Percentiles rank a stretch among this genome's conserved stretches.
These are phyloP conservation scores for Solanum rostratum DNA, from an alignment of 257 asterid species.

Conservation along the genomic window DNA sequence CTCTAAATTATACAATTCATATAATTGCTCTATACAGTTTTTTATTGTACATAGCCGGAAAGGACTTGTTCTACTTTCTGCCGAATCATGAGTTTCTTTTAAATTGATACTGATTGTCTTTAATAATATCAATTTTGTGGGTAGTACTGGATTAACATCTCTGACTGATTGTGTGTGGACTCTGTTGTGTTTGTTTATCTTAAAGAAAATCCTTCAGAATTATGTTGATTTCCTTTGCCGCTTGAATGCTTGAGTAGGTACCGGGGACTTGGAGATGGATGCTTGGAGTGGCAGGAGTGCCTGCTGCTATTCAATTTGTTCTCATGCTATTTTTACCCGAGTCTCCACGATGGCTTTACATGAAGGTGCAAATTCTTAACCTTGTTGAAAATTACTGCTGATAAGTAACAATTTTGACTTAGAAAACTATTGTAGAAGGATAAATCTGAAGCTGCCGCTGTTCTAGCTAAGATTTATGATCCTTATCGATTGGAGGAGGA, in stretches of 20 bases:
- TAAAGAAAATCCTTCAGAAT: background rate
- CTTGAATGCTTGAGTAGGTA: slow-evolving; percentile 38
- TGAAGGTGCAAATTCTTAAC: slow-evolving; percentile 35
- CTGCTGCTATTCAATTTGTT: slow-evolving; percentile 64
- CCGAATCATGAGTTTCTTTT: background rate
- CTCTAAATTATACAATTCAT: background rate
- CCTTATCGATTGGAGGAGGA: slow-evolving; percentile 73
- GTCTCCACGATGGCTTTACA: slow-evolving; percentile 95
- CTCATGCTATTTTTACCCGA: slow-evolving; percentile 88
- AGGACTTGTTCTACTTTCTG: background rate
- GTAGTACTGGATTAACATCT: background rate
- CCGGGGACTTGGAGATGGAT: slow-evolving; percentile 99
- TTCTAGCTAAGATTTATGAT: slow-evolving; percentile 83
- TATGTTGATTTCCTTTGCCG: background rate
- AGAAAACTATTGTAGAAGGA: slow-evolving; percentile 43
- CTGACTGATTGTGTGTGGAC: background rate
- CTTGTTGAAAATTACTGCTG: background rate
- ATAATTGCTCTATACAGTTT: background rate
- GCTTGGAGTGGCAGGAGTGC: slow-evolving; percentile 89
- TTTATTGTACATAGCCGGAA: background rate
- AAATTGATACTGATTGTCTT: background rate
- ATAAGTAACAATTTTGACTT: background rate
- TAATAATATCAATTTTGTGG: background rate
- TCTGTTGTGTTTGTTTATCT: background rate
- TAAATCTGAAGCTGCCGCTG: slow-evolving; percentile 66